Base-by-base conservation (phyloP, 2,329 filamentous ascomycete species). In the Drechslera avenae region DNA sequence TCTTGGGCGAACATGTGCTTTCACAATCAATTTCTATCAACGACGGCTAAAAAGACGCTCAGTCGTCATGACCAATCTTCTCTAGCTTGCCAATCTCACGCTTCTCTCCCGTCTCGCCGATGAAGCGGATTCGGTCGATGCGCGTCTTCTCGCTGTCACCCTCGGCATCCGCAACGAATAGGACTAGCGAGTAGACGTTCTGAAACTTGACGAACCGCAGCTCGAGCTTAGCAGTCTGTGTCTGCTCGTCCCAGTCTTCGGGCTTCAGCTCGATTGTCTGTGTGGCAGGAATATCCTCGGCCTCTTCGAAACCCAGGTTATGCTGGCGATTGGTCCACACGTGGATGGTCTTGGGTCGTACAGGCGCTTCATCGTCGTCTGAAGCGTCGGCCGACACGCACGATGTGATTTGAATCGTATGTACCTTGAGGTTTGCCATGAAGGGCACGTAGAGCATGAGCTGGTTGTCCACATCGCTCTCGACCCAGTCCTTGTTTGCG, bases 161-260 rank as follows among this genome's bases (percentile, higher is more conserved):
- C 2, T 91, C 92, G 3, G 76, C 78, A 70, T 95, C 87, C 46
- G 89, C 89, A 28, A 99, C 86, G 73, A 97, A 99, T 9, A 99
- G 64, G 14, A 96, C 88, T 64, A 99, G 71, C 55, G 87, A 94
- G 52, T 86, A 88, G 46, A 97, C 89, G 69, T 91, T 95, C 77
- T 97, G 94, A 80, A 97, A 99, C 78, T 97, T 97, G 76, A 99
- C 94, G 68, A 93, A 97, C 12, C 92, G 89, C 64, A 97, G 77
- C 74, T 81, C 78, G 21, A 81, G 61, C 66, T 78, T 80, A 14
- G 79, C 79, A 1, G 79, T 81, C 14, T 74, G 75, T 2, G 78
- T 81, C 63, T 75, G 72, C 54, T 71, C 63, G 54, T 81, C 77
- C 93, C 94, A 99, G 68, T 96, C 90, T 44, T 83, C 81, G 37